Evolutionary conservation across 2,329 filamentous ascomycete species (phyloP).

Genomic region (Bipolaris zeicola): DNA sequence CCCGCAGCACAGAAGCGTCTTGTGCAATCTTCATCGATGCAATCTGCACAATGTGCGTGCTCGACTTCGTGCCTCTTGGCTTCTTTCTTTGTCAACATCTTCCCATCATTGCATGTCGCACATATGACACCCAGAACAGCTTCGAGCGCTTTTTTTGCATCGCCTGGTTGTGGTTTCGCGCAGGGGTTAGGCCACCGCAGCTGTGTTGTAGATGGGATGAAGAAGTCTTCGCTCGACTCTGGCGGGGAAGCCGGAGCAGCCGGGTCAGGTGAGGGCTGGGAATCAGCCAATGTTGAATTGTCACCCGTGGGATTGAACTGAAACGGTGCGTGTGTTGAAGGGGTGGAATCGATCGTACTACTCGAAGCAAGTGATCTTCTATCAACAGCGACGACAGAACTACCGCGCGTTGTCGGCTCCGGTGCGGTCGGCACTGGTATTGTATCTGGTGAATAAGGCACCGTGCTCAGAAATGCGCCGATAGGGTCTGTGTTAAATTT

Average conservation of each 20-base stretch:
- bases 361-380: slow-evolving; percentile 1
- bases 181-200: slow-evolving; percentile 34
- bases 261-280: background rate
- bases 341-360: background rate
- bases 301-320: slow-evolving; percentile 22
- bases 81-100: slow-evolving; percentile 34
- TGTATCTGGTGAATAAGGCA: slow-evolving; percentile 5
- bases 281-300: background rate
- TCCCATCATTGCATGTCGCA: slow-evolving; percentile 26
- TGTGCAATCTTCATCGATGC: slow-evolving; percentile 20
- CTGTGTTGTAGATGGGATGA: slow-evolving; percentile 33
- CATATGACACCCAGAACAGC: slow-evolving; percentile 29
- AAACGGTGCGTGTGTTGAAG: slow-evolving; percentile 14
- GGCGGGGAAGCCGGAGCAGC: background rate
- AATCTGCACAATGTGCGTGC: slow-evolving; percentile 31
- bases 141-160: slow-evolving; percentile 17
- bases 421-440: background rate
- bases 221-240: slow-evolving; percentile 16
- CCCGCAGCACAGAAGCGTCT: slow-evolving; percentile 35
- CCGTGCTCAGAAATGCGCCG: slow-evolving; percentile 26
- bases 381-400: background rate
- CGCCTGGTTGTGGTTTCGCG: slow-evolving; percentile 8
- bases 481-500: slow-evolving; percentile 38
- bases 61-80: slow-evolving; percentile 31
- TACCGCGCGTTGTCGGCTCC: too few relatives aligned